phyloP scores from a whole-genome alignment of 2,329 filamentous ascomycete species.

The Penicillium aurantiogriseum region DNA sequence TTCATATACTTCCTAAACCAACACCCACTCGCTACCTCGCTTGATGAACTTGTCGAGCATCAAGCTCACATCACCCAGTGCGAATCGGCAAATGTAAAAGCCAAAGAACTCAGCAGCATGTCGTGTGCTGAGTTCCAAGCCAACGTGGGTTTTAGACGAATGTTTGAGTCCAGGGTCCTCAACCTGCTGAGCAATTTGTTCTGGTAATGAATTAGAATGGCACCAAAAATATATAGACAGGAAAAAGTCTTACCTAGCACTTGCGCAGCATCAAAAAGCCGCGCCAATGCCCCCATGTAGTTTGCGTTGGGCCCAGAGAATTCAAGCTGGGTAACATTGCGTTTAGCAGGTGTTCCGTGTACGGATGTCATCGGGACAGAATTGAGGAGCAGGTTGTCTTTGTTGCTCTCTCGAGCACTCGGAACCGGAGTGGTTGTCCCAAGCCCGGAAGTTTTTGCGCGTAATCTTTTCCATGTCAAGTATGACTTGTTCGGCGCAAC shows the following conservation, averaged over 20 bases:
- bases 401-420: slow-evolving; percentile 48
- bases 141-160: slow-evolving; percentile 90
- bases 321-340: slow-evolving; percentile 65
- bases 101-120: slow-evolving; percentile 97
- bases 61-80: slow-evolving; percentile 77
- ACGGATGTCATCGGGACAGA: slow-evolving; percentile 72
- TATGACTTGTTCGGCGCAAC: slow-evolving; percentile 65
- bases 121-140: slow-evolving; percentile 85
- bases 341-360: slow-evolving; percentile 64
- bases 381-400: slow-evolving; percentile 65
- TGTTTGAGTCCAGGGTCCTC: slow-evolving; percentile 91
- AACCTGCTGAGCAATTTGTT: slow-evolving; percentile 93
- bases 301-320: slow-evolving; percentile 82
- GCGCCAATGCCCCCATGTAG: slow-evolving; percentile 88
- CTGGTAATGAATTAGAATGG: slow-evolving; percentile 46
- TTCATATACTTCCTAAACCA: slow-evolving; percentile 44
- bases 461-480: slow-evolving; percentile 83
- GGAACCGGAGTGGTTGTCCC: slow-evolving; percentile 42
- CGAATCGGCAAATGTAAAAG: slow-evolving; percentile 94
- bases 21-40: slow-evolving; percentile 91
- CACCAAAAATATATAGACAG: neutral
- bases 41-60: slow-evolving; percentile 97
- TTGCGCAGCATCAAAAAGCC: slow-evolving; percentile 89
- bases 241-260: slow-evolving; percentile 66
- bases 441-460: slow-evolving; percentile 80